phyloP scores from a whole-genome alignment of 2,329 filamentous ascomycete species.

The Orbilia ellipsospora region DNA sequence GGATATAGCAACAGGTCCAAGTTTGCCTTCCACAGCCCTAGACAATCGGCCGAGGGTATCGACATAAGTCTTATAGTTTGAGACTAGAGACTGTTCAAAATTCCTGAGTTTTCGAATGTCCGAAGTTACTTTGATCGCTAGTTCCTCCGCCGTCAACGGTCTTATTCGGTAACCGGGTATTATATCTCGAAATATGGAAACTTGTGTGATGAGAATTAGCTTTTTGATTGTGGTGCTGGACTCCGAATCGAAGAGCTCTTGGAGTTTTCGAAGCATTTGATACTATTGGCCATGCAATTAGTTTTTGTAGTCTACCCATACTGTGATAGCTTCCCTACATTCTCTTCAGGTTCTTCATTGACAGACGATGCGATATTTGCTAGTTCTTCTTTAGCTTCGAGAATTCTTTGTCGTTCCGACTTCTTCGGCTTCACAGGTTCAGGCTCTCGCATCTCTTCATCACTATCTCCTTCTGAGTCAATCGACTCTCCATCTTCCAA shows the following conservation, averaged over 20 bases:
- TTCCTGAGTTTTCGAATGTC: slow-evolving; percentile 83
- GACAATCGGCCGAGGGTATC: slow-evolving; percentile 77
- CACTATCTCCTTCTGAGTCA: slow-evolving; percentile 27
- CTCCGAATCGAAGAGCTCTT: slow-evolving; percentile 57
- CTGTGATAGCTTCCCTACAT: slow-evolving; percentile 68
- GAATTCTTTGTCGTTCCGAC: slow-evolving; percentile 80
- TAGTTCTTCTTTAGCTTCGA: slow-evolving; percentile 90
- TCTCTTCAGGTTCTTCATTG: slow-evolving; percentile 93
- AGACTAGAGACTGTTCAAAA: slow-evolving; percentile 88
- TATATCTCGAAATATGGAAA: slow-evolving; percentile 92
- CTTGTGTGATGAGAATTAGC: slow-evolving; percentile 84
- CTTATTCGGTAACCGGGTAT: slow-evolving; percentile 97
- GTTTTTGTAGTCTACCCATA: background rate
- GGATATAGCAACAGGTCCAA: slow-evolving; percentile 74
- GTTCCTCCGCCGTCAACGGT: slow-evolving; percentile 77
- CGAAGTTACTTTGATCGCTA: slow-evolving; percentile 85
- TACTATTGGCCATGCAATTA: slow-evolving; percentile 12
- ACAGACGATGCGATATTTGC: slow-evolving; percentile 82
- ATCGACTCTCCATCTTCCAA: slow-evolving; percentile 1
- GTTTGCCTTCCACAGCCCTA: slow-evolving; percentile 62
- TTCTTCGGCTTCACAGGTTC: slow-evolving; percentile 72
- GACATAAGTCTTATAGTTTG: slow-evolving; percentile 86
- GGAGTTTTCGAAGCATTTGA: slow-evolving; percentile 43
- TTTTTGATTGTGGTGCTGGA: slow-evolving; percentile 79
- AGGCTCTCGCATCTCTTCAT: slow-evolving; percentile 60